A percentile compares a stretch with the other conserved stretches of the same genome.
phyloP scores from a whole-genome alignment of 305 asterid genomes.

The Stenogyne calaminthoides region DNA sequence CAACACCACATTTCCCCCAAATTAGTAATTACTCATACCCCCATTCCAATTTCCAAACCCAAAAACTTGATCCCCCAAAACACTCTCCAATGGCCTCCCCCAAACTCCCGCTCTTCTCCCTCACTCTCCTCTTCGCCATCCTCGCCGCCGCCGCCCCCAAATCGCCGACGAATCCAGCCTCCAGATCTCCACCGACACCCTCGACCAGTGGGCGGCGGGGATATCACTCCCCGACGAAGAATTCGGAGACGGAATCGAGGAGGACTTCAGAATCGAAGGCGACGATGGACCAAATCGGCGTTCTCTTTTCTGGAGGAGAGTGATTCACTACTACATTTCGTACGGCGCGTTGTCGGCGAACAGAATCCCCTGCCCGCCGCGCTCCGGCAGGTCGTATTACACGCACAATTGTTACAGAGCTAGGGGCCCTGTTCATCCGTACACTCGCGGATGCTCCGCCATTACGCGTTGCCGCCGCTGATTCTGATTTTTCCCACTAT shows the following conservation, averaged over 20 bases:
- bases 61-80: background rate
- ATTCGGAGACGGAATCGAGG: conserved; percentile 29
- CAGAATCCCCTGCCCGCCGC: conserved; percentile 80
- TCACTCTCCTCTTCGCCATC: conserved; percentile 30
- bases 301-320: conserved; percentile 60
- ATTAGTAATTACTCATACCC: too few relatives aligned
- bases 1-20: too few relatives aligned
- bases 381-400: conserved; percentile 85
- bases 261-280: conserved; percentile 6
- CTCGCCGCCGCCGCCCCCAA: conserved; percentile 31
- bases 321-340: conserved; percentile 64
- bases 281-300: conserved; percentile 42
- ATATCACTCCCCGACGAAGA: conserved; percentile 35
- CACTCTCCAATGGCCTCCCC: conserved; percentile 32
- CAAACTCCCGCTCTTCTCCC: conserved; percentile 14
- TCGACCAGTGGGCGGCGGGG: conserved; percentile 32
- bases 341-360: conserved; percentile 85
- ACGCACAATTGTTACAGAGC: conserved; percentile 72
- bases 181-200: conserved; percentile 33
- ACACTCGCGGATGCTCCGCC: conserved; percentile 81
- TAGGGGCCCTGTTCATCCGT: conserved; percentile 74
- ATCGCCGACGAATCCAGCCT: conserved; percentile 24
- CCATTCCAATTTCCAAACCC: too few relatives aligned
- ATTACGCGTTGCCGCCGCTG: conserved; percentile 79
- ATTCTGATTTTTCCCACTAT: background rate